These are phyloP conservation scores for Pyrenula aspistea DNA, from an alignment of 495 filamentous ascomycete genomes.

Conservation along the genomic window DNA sequence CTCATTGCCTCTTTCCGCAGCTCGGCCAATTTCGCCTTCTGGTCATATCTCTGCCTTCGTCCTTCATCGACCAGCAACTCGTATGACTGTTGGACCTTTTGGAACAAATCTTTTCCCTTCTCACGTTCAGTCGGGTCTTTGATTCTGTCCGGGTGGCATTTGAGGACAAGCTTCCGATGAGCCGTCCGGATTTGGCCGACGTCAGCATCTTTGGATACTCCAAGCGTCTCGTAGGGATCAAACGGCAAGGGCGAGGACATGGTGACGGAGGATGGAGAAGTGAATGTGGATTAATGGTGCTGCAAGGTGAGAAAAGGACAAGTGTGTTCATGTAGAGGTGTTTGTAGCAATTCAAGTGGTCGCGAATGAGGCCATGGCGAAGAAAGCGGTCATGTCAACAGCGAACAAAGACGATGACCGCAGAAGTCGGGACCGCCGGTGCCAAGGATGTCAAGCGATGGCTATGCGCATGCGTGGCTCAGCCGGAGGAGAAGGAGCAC, in stretches of 20 bases:
- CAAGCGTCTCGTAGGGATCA: slow-evolving; percentile 76
- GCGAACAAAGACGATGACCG: neutral
- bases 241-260: slow-evolving; percentile 56
- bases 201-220: slow-evolving; percentile 63
- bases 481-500: neutral
- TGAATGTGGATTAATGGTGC: too few species aligned
- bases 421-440: neutral
- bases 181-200: slow-evolving; percentile 63
- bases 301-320: neutral
- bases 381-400: neutral
- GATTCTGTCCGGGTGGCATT: slow-evolving; percentile 93
- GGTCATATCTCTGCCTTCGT: slow-evolving; percentile 63
- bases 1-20: slow-evolving; percentile 38
- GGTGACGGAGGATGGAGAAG: slow-evolving; percentile 15
- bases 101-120: slow-evolving; percentile 73
- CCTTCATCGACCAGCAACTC: slow-evolving; percentile 77
- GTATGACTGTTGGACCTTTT: slow-evolving; percentile 87
- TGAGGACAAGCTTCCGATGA: slow-evolving; percentile 85
- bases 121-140: slow-evolving; percentile 57
- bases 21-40: slow-evolving; percentile 52
- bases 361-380: neutral
- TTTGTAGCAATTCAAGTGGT: neutral
- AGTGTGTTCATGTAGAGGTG: neutral
- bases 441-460: neutral
- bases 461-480: neutral